These are phyloP conservation scores for Microthyrium microscopicum DNA, from an alignment of 2,329 filamentous ascomycete species.

Conservation along the genomic window DNA sequence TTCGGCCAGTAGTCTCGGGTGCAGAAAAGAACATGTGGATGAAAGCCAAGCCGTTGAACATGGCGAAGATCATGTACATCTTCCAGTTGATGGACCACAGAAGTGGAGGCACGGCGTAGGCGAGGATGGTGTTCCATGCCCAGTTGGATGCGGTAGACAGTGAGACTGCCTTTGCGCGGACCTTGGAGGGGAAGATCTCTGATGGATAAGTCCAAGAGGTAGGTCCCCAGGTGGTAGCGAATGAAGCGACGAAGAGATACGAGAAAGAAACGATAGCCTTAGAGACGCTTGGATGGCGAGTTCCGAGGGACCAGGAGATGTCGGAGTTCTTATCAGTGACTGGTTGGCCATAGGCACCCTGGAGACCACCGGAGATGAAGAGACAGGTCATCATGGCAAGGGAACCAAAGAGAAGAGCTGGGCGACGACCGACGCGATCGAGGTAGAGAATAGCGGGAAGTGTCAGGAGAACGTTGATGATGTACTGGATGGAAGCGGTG, in stretches of 20 bases:
- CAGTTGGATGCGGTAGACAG: conserved; percentile 23
- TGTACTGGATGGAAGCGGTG: conserved; percentile 46
- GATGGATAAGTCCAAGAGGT: conserved; percentile 8
- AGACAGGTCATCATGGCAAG: conserved; percentile 43
- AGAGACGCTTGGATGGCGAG: conserved; percentile 34
- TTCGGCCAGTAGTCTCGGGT: conserved; percentile 24
- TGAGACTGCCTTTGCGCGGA: conserved; percentile 24
- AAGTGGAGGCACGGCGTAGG: conserved; percentile 24
- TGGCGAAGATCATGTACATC: conserved; percentile 25
- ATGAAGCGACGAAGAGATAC: conserved; percentile 27
- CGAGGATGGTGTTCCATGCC: conserved; percentile 23
- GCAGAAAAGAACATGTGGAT: conserved; percentile 24
- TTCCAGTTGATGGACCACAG: conserved; percentile 25
- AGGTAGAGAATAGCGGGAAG: conserved; percentile 44
- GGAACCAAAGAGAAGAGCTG: conserved; percentile 37
- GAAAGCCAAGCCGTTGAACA: conserved; percentile 21
- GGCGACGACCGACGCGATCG: conserved; percentile 42
- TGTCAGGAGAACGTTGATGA: conserved; percentile 45
- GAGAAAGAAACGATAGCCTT: conserved; percentile 34
- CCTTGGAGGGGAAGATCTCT: conserved; percentile 23
- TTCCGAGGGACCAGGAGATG: conserved; percentile 41
- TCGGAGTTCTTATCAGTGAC: conserved; percentile 25
- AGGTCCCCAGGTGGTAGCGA: conserved; percentile 24
- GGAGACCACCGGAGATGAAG: conserved; percentile 42
- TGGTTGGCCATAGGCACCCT: conserved; percentile 38